Evolutionary conservation across 257 asterid genomes (phyloP).

Genomic region (Fraxinus americana): DNA sequence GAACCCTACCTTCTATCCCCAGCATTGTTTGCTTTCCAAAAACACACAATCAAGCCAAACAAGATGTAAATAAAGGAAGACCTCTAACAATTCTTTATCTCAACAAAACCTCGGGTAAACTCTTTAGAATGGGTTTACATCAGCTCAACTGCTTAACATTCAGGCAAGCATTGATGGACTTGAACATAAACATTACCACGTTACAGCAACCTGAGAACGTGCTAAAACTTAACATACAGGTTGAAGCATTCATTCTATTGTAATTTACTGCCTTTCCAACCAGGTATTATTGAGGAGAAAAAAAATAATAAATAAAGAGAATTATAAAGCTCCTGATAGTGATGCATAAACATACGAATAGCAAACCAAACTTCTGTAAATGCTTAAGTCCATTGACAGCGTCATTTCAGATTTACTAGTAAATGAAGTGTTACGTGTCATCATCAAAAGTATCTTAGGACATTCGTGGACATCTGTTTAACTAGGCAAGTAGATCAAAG

Average conservation of each 20-base stretch:
- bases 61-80: background rate
- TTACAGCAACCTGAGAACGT: background rate
- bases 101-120: no score
- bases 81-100: background rate
- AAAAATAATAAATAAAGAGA: background rate
- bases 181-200: background rate
- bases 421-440: background rate
- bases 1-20: background rate
- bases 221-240: background rate
- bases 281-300: background rate
- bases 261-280: background rate
- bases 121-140: background rate
- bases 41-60: background rate
- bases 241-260: background rate
- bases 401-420: background rate
- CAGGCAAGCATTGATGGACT: background rate
- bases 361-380: background rate
- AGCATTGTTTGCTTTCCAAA: background rate
- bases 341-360: background rate
- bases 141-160: background rate
- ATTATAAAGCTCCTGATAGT: background rate
- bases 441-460: background rate
- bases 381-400: background rate
- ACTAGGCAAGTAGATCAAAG: background rate
- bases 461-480: background rate